A percentile compares a stretch with the other conserved stretches of the same genome.
Evolutionary conservation across 148 eudicot species (phyloP).

Genomic region (Fagopyrum tataricum): DNA sequence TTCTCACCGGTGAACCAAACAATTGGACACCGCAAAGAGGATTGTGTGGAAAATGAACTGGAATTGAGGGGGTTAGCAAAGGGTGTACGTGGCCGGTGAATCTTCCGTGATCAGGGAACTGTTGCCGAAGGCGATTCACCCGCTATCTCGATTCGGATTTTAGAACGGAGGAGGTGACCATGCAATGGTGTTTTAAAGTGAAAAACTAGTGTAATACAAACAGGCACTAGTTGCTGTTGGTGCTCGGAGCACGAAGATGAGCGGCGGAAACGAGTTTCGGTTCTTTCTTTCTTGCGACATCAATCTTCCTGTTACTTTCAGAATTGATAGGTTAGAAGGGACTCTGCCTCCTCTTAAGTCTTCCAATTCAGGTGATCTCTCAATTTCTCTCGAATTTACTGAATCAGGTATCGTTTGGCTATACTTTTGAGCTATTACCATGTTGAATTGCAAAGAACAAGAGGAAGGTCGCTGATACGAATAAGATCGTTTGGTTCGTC

Average conservation of each 20-base stretch:
- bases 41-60: no score
- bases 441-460: background rate
- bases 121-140: no score
- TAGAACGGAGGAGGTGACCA: no score
- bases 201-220: no score
- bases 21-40: no score
- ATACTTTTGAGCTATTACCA: background rate
- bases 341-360: constrained; percentile 32
- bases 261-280: constrained; percentile 70
- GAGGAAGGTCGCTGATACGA: background rate
- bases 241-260: constrained; percentile 27
- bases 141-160: no score
- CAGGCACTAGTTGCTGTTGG: background rate
- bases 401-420: background rate
- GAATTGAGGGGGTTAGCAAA: no score
- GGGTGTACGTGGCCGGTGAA: no score
- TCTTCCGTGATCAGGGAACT: no score
- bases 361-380: constrained; percentile 42
- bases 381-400: background rate
- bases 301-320: constrained; percentile 74
- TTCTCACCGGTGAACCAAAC: no score
- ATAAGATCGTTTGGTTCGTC: background rate
- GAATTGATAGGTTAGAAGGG: constrained; percentile 73
- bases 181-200: no score
- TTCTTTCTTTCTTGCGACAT: constrained; percentile 92